Evolutionary conservation across 768 basidiomycete genomes (phyloP).

Genomic region (Kwoniella botswanensis): DNA sequence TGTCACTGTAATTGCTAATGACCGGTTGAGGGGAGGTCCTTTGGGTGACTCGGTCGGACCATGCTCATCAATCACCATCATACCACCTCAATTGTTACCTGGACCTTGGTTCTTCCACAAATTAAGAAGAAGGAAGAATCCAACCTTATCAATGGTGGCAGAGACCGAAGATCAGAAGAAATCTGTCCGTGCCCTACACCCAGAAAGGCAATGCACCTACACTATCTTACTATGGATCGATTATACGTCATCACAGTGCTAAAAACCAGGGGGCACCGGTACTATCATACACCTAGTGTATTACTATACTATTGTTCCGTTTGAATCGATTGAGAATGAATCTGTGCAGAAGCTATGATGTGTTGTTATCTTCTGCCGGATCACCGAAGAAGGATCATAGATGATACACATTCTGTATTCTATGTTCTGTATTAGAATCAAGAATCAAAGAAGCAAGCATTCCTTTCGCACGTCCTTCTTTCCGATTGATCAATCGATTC

Average conservation of each 20-base stretch:
- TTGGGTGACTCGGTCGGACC: slow-evolving; percentile 7
- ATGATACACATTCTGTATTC: not conserved
- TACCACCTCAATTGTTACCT: too few species aligned
- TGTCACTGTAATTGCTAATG: not conserved
- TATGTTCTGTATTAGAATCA: not conserved
- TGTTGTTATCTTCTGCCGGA: slow-evolving; percentile 1
- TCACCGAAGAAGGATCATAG: not conserved
- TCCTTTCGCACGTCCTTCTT: slow-evolving; percentile 22
- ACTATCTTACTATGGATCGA: not conserved
- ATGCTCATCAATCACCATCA: not conserved
- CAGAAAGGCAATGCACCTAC: not conserved
- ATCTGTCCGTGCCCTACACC: not conserved
- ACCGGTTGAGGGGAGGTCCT: not conserved
- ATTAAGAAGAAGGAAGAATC: too few species aligned
- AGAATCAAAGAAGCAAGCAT: slow-evolving; percentile 1
- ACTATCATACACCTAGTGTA: too few species aligned
- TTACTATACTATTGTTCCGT: not conserved
- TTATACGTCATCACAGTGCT: not conserved
- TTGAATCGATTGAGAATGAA: not conserved
- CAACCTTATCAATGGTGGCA: not conserved
- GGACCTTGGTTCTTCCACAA: not conserved
- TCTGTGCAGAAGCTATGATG: not conserved
- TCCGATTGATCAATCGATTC: not conserved
- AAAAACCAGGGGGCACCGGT: not conserved
- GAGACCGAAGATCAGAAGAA: not conserved